Percentiles rank a stretch among this genome's conserved stretches.
phyloP scores from a whole-genome alignment of 176 grass and related monocot species.

The Lolium multiflorum region DNA sequence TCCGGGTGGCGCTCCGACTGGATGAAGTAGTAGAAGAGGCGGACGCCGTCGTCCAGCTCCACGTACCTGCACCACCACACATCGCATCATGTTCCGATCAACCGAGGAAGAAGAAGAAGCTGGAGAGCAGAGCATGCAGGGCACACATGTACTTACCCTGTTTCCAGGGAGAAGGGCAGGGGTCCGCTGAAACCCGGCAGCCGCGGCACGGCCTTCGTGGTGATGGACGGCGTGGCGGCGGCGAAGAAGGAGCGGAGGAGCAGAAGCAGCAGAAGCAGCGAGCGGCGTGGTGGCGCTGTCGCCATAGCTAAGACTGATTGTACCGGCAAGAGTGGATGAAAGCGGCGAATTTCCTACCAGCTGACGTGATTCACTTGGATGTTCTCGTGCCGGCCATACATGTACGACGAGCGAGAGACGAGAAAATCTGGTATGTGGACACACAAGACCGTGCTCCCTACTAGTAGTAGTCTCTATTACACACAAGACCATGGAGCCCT shows the following conservation, averaged over 20 bases:
- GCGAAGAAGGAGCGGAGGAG: not conserved
- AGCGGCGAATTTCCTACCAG: not conserved
- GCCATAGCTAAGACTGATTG: not conserved
- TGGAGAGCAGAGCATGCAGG: not conserved
- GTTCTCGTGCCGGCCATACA: not conserved
- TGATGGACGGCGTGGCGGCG: not conserved
- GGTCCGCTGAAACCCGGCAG: conserved; percentile 24
- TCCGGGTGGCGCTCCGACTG: conserved; percentile 37
- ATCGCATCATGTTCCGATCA: not conserved
- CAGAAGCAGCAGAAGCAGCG: not conserved
- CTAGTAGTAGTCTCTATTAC: not conserved
- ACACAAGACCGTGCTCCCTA: not conserved
- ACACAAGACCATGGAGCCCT: not conserved
- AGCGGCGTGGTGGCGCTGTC: not conserved
- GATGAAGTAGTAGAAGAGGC: conserved; percentile 60
- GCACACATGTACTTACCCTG: not conserved
- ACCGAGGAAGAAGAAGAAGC: not conserved
- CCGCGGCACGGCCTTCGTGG: conserved; percentile 4
- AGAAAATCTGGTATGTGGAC: not conserved
- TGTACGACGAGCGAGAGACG: not conserved
- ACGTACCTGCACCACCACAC: conserved; percentile 26
- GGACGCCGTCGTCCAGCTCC: conserved; percentile 32
- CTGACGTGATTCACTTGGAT: not conserved
- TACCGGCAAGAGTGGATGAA: not conserved
- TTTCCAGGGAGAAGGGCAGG: conserved; percentile 38